A percentile compares a stretch with the other conserved stretches of the same genome.
These are phyloP conservation scores for Yamadazyma sp. DNA, from an alignment of 1,139 yeast genomes.

Conservation along the genomic window DNA sequence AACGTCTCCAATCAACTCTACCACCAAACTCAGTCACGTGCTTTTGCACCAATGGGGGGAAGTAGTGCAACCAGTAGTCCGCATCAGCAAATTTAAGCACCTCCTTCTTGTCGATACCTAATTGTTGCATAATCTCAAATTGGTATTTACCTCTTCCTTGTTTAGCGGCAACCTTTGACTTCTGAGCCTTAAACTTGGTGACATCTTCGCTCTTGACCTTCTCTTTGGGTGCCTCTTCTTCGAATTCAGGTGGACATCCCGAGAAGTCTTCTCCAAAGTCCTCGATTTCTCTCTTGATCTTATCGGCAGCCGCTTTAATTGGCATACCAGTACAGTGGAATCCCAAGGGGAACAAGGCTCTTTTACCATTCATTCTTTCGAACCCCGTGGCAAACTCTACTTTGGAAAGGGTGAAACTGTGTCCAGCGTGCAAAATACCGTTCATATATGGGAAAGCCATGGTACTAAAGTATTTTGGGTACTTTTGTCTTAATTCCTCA, in stretches of 20 bases:
- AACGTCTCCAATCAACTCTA: constrained; percentile 98
- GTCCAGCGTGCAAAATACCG: constrained; percentile 98
- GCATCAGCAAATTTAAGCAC: constrained; percentile 89
- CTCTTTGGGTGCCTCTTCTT: constrained; percentile 23
- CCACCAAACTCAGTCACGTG: constrained; percentile 87
- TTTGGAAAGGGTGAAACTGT: constrained; percentile 91
- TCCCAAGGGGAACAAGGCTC: constrained; percentile 93
- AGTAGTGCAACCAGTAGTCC: constrained; percentile 80
- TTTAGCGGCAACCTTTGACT: constrained; percentile 90
- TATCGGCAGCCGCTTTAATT: constrained; percentile 94
- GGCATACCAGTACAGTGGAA: constrained; percentile 99
- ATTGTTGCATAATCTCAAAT: constrained; percentile 92
- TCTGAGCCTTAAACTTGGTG: constrained; percentile 88
- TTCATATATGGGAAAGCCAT: constrained; percentile 99
- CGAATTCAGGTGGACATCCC: constrained; percentile 60
- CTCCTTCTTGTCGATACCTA: constrained; percentile 82
- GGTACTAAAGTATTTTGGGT: constrained; percentile 87
- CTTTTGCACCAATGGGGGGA: constrained; percentile 85
- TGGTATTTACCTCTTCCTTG: constrained; percentile 94
- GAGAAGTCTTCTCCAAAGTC: constrained; percentile 82
- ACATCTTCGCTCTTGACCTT: constrained; percentile 63
- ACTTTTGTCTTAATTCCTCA: constrained; percentile 72
- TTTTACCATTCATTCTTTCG: constrained; percentile 91
- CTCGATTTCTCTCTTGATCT: constrained; percentile 89
- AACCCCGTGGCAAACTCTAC: constrained; percentile 92